Conservation (phyloP, 345 rosid genomes). For the Euphorbia peplus region DNA sequence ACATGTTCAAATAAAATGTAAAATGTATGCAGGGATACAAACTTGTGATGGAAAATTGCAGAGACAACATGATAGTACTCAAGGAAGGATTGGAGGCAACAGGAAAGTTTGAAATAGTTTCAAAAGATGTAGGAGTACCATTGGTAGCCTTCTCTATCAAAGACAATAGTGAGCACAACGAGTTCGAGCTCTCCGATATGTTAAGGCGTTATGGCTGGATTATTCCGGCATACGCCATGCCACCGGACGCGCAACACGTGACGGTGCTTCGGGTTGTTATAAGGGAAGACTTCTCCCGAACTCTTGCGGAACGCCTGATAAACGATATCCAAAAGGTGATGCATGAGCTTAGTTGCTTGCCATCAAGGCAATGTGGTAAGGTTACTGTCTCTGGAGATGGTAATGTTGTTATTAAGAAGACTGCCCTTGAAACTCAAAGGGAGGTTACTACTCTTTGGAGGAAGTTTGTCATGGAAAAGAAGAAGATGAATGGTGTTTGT, state of each 20-base stretch:
- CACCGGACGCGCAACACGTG: constrained; percentile 23
- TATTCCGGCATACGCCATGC: constrained; percentile 27
- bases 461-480: constrained; percentile 24
- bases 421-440: constrained; percentile 17
- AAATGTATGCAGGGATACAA: constrained; percentile 18
- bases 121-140: constrained; percentile 25
- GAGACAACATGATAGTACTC: constrained; percentile 21
- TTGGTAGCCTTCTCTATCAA: constrained; percentile 27
- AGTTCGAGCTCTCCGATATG: constrained; percentile 19
- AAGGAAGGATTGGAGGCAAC: constrained; percentile 22
- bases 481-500: constrained; percentile 29
- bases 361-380: background rate
- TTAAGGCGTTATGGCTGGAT: constrained; percentile 26
- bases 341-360: constrained; percentile 13
- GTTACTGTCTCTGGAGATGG: constrained; percentile 6
- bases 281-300: constrained; percentile 24
- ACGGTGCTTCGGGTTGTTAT: constrained; percentile 26
- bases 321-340: constrained; percentile 13
- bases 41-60: constrained; percentile 23
- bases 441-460: constrained; percentile 25
- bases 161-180: constrained; percentile 14
- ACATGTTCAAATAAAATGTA: too few species aligned
- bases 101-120: constrained; percentile 16
- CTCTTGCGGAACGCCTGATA: constrained; percentile 11
- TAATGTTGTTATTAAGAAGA: constrained; percentile 13